phyloP scores from a whole-genome alignment of 2,329 filamentous ascomycete species.

The Uncinocarpus reesii region DNA sequence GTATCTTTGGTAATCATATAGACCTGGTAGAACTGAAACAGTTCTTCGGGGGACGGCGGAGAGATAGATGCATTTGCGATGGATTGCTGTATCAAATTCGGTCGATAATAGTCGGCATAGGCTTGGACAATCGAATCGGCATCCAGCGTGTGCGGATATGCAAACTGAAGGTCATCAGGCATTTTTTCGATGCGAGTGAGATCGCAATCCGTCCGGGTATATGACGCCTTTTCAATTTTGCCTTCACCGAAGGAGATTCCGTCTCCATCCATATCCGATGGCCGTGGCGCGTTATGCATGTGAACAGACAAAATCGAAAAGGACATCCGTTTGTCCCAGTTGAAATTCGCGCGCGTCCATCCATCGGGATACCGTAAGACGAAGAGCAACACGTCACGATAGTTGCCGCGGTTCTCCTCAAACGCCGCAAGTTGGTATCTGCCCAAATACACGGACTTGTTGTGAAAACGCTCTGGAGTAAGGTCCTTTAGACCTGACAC shows the following conservation, averaged over 20 bases:
- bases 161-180: background rate
- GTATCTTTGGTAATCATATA: background rate
- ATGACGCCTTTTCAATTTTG: background rate
- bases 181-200: background rate
- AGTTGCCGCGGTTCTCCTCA: background rate
- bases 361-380: background rate
- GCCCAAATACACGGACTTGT: slow-evolving; percentile 1
- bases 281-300: background rate
- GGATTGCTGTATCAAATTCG: background rate
- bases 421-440: background rate
- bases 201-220: background rate
- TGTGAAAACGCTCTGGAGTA: background rate
- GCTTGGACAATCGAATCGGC: background rate
- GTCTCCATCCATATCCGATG: background rate
- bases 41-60: background rate
- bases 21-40: background rate
- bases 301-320: background rate
- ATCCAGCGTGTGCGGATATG: background rate
- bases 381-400: background rate
- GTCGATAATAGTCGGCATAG: background rate
- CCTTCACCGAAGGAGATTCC: background rate
- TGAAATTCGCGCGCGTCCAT: background rate
- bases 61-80: background rate
- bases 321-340: background rate
- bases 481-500: background rate